These are phyloP conservation scores for Clathrus columnatus DNA, from an alignment of 768 basidiomycete species.

Conservation along the genomic window DNA sequence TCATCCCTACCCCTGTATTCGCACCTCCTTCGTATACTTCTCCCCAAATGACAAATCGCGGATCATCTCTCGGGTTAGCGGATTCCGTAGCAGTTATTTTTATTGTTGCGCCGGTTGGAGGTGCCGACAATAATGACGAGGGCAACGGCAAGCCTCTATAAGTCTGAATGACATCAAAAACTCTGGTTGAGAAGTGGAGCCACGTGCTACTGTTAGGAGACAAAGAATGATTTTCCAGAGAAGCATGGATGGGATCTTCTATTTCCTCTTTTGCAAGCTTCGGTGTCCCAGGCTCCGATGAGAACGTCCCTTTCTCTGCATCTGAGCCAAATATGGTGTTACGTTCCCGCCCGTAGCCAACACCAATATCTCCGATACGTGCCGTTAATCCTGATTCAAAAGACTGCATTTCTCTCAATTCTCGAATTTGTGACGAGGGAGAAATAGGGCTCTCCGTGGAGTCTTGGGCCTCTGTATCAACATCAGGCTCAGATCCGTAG, in stretches of 20 bases:
- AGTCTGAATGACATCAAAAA: slow-evolving; percentile 75
- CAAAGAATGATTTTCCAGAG: background rate
- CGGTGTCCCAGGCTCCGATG: background rate
- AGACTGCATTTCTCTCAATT: slow-evolving; percentile 77
- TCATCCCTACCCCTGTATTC: slow-evolving; percentile 9
- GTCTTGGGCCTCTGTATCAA: background rate
- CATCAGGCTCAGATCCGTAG: background rate
- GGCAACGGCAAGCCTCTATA: slow-evolving; percentile 69
- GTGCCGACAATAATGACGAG: slow-evolving; percentile 51
- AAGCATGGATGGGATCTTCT: background rate
- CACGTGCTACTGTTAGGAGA: background rate
- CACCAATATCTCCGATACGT: slow-evolving; percentile 34
- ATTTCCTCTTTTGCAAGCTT: background rate
- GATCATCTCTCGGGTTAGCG: slow-evolving; percentile 75
- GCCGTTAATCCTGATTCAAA: slow-evolving; percentile 81
- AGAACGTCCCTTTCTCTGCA: background rate
- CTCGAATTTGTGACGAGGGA: slow-evolving; percentile 37
- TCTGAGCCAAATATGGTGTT: background rate
- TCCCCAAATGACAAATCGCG: slow-evolving; percentile 89
- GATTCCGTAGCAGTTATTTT: slow-evolving; percentile 57
- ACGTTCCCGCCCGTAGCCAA: background rate
- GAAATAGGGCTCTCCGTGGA: slow-evolving; percentile 14
- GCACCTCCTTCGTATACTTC: slow-evolving; percentile 32
- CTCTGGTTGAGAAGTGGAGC: slow-evolving; percentile 56
- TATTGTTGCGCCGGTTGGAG: slow-evolving; percentile 57